Percentiles rank a stretch among this genome's conserved stretches.
phyloP scores from a whole-genome alignment of 106 monocot species.

The Dioscorea dumetorum region DNA sequence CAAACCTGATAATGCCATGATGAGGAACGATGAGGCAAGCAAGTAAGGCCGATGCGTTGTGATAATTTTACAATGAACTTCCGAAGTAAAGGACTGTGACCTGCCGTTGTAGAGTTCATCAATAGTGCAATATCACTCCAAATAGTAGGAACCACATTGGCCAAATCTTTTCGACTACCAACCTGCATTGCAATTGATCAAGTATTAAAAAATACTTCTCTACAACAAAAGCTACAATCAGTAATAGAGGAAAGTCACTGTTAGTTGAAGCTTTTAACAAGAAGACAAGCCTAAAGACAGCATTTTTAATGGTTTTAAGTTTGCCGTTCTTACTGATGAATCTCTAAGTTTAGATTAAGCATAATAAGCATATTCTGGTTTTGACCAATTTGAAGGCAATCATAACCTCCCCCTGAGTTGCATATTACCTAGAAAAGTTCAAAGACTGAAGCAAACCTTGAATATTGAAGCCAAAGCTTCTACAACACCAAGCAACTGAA shows the following conservation, averaged over 20 bases:
- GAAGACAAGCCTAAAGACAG: too few relatives aligned
- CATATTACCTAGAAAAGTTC: too few relatives aligned
- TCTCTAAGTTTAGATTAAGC: too few relatives aligned
- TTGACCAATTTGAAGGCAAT: too few relatives aligned
- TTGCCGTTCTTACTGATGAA: too few relatives aligned
- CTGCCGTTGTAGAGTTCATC: conserved; percentile 60
- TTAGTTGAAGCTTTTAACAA: too few relatives aligned
- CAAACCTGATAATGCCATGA: conserved; percentile 85
- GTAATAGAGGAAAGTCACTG: too few relatives aligned
- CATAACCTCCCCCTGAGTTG: too few relatives aligned
- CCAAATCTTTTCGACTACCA: conserved; percentile 52
- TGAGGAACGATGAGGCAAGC: conserved; percentile 65
- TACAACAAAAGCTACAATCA: too few relatives aligned
- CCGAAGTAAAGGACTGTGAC: conserved; percentile 71
- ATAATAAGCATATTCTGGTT: too few relatives aligned
- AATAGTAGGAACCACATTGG: conserved; percentile 34
- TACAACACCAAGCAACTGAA: conserved; percentile 73
- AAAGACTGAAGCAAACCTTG: conserved; percentile 41
- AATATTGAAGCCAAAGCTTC: conserved; percentile 89
- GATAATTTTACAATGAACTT: conserved; percentile 86
- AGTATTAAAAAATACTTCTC: not conserved
- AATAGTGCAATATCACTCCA: conserved; percentile 66
- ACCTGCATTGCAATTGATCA: conserved; percentile 36
- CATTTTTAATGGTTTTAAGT: too few relatives aligned
- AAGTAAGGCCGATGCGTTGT: conserved; percentile 76